A percentile compares a stretch with the other conserved stretches of the same genome.
Evolutionary conservation across 225 moss, liverwort and hornwort species (phyloP).

Genomic region (Polytrichum commune): DNA sequence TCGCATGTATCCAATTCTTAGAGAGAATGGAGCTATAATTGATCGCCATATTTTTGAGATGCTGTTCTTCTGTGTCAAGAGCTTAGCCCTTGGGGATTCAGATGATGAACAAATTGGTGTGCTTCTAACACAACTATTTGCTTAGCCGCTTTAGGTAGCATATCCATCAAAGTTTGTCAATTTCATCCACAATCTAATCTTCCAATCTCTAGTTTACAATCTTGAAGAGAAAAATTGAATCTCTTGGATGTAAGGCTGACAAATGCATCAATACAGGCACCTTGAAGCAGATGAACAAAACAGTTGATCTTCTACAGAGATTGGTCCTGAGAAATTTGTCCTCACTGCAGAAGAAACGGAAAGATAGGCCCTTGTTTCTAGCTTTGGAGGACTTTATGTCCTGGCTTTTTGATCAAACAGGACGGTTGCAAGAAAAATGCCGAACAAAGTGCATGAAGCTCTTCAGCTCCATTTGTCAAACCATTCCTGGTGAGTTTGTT

Average conservation of each 20-base stretch:
- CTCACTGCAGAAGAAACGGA: conserved; percentile 54
- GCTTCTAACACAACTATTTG: background rate
- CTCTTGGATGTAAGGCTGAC: background rate
- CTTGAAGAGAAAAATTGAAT: background rate
- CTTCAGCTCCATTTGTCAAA: conserved; percentile 63
- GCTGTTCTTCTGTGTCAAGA: conserved; percentile 83
- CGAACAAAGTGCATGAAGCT: conserved; percentile 83
- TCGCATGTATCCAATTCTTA: conserved; percentile 75
- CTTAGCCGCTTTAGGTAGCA: no score
- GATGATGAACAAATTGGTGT: conserved; percentile 82
- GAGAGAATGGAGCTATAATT: conserved; percentile 71
- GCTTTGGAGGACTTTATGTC: conserved; percentile 59
- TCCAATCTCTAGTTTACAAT: background rate
- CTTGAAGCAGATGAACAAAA: conserved; percentile 80
- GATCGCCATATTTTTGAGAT: conserved; percentile 89
- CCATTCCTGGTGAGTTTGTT: conserved; percentile 58
- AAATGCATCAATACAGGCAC: conserved; percentile 53
- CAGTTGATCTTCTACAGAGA: conserved; percentile 63
- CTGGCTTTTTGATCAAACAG: conserved; percentile 81
- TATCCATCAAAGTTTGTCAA: no score
- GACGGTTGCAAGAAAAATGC: conserved; percentile 63
- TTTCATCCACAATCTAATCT: no score
- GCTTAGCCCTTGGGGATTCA: conserved; percentile 77
- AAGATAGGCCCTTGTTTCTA: conserved; percentile 67
- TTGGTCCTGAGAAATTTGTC: conserved; percentile 69